Percentiles rank a stretch among this genome's conserved stretches.
These are phyloP conservation scores for Wickerhamiella alocasiicola DNA, from an alignment of 805 yeast genomes.

Conservation along the genomic window DNA sequence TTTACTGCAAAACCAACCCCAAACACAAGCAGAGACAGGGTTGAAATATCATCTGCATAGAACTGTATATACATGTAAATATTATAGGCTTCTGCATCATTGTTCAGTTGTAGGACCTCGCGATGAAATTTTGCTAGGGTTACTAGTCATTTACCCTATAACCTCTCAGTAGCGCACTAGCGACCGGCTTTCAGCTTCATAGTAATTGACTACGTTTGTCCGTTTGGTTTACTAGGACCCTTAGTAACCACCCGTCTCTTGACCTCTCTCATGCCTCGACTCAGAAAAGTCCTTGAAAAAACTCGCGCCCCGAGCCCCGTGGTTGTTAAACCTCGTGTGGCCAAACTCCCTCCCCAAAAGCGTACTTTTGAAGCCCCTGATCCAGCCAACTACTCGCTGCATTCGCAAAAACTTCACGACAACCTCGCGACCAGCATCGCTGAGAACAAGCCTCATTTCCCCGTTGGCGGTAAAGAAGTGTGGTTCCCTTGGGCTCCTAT, in stretches of 20 bases:
- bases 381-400: constrained; percentile 18
- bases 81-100: constrained; percentile 8
- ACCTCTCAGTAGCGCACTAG: too few relatives aligned
- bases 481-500: constrained; percentile 81
- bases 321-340: neutral
- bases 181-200: too few relatives aligned
- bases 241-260: neutral
- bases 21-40: constrained; percentile 88
- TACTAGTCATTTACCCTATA: too few relatives aligned
- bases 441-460: constrained; percentile 62
- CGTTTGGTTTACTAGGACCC: neutral
- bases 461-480: constrained; percentile 59
- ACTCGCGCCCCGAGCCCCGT: constrained; percentile 21
- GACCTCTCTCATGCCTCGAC: constrained; percentile 20
- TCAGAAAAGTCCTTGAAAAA: constrained; percentile 19
- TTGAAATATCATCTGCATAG: constrained; percentile 15
- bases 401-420: constrained; percentile 18
- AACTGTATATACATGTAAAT: constrained; percentile 2
- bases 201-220: constrained; percentile 6
- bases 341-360: constrained; percentile 11
- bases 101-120: too few relatives aligned
- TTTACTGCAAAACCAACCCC: constrained; percentile 83
- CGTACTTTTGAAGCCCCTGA: constrained; percentile 13
- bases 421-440: constrained; percentile 11
- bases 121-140: too few relatives aligned